Evolutionary conservation across 2,329 filamentous ascomycete genomes (phyloP).

Genomic region (Cytospora piceicola): DNA sequence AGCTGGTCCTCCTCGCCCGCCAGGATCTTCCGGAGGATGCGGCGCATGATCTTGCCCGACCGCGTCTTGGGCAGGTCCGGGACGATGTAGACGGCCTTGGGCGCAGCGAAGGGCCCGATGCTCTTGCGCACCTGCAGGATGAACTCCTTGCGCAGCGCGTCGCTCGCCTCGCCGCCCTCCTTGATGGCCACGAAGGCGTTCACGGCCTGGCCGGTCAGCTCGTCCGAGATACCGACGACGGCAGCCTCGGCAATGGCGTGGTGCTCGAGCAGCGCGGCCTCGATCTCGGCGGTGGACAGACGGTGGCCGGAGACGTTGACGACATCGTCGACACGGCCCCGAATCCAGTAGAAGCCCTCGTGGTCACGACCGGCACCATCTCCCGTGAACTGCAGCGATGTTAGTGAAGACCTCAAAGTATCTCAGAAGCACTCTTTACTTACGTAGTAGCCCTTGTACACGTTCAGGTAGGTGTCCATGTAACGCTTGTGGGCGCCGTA

Average conservation of each 20-base stretch:
- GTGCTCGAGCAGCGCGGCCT: conserved; percentile 94
- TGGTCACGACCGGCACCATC: conserved; percentile 95
- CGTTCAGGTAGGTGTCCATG: conserved; percentile 97
- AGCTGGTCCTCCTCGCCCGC: conserved; percentile 97
- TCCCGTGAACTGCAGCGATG: conserved; percentile 73
- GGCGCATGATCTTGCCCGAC: conserved; percentile 98
- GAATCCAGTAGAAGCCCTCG: conserved; percentile 99
- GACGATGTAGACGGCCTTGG: conserved; percentile 89
- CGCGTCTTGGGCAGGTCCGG: conserved; percentile 96
- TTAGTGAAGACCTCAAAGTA: not conserved
- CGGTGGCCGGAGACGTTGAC: conserved; percentile 98
- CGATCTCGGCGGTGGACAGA: conserved; percentile 95
- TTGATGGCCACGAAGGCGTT: conserved; percentile 96
- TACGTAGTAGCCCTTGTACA: conserved; percentile 98
- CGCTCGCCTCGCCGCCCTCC: conserved; percentile 74
- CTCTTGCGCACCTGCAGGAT: conserved; percentile 94
- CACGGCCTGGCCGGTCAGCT: conserved; percentile 95
- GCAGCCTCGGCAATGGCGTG: conserved; percentile 88
- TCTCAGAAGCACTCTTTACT: conserved; percentile 44
- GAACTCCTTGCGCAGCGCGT: conserved; percentile 89
- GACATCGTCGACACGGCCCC: conserved; percentile 95
- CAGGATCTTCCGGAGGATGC: conserved; percentile 95
- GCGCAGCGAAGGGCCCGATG: conserved; percentile 95
- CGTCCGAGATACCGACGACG: conserved; percentile 90
- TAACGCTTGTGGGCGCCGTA: conserved; percentile 98